Conservation (phyloP, 768 basidiomycete species). For the Leccinum aurantiacum region DNA sequence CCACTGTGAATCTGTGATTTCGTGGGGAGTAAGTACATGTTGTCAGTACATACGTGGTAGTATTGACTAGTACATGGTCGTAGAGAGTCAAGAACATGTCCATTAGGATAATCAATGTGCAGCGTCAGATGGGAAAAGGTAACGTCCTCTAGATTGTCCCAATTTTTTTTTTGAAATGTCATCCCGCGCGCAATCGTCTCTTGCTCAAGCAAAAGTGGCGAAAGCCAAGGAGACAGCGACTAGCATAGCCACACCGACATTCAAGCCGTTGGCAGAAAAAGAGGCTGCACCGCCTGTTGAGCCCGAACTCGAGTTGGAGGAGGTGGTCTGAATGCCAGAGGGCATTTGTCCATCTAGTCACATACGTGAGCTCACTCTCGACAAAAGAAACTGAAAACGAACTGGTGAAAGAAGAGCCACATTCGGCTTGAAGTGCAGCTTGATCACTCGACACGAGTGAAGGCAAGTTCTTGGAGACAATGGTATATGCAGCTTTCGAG, state of each 20-base stretch:
- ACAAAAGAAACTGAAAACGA: constrained; percentile 15
- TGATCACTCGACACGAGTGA: constrained; percentile 28
- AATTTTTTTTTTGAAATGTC: background rate
- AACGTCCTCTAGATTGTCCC: background rate
- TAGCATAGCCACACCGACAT: constrained; percentile 29
- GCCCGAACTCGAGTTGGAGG: constrained; percentile 23
- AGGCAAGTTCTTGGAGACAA: constrained; percentile 39
- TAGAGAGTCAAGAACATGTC: background rate
- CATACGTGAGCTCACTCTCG: constrained; percentile 2
- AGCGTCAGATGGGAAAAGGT: background rate
- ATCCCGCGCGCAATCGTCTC: background rate
- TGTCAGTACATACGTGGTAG: background rate
- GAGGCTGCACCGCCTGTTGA: constrained; percentile 22
- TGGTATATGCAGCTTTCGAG: constrained; percentile 50
- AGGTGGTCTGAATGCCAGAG: constrained; percentile 23
- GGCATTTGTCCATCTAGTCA: constrained; percentile 33
- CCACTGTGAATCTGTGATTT: background rate
- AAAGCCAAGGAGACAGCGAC: constrained; percentile 37
- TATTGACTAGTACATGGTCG: background rate
- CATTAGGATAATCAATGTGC: constrained; percentile 1
- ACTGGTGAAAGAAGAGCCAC: constrained; percentile 57
- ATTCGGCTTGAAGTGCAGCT: constrained; percentile 34
- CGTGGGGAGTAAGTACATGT: background rate
- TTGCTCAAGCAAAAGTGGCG: constrained; percentile 33
- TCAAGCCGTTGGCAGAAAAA: constrained; percentile 23